These are phyloP conservation scores for Sonneratia alba DNA, from an alignment of 345 rosid genomes.

Conservation along the genomic window DNA sequence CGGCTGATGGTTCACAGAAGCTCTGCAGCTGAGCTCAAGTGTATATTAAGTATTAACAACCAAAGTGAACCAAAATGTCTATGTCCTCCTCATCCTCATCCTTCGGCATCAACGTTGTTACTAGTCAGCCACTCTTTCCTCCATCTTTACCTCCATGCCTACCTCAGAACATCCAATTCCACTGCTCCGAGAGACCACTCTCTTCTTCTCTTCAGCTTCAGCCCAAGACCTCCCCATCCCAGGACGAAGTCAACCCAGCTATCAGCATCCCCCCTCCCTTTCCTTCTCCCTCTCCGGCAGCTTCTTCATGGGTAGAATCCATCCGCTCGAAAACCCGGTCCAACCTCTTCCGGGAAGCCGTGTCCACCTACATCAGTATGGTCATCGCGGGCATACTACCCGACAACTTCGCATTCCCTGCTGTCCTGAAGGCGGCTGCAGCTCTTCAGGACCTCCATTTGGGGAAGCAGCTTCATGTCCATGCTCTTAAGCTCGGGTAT, in stretches of 20 bases:
- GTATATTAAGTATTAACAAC: too few relatives aligned
- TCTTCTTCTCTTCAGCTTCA: neutral
- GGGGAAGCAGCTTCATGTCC: constrained; percentile 74
- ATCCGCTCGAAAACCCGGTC: constrained; percentile 52
- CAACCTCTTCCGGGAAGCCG: constrained; percentile 49
- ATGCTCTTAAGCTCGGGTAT: constrained; percentile 60
- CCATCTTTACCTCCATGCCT: neutral
- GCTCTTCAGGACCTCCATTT: constrained; percentile 41
- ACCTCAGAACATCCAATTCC: neutral
- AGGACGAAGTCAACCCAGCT: neutral
- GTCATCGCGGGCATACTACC: constrained; percentile 37
- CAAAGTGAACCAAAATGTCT: neutral
- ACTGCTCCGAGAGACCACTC: neutral
- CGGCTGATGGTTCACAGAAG: too few relatives aligned
- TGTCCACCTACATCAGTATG: constrained; percentile 56
- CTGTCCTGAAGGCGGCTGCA: constrained; percentile 52
- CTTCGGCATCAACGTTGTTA: neutral
- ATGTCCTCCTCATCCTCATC: neutral
- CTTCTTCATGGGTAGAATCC: constrained; percentile 45
- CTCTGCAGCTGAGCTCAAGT: too few relatives aligned
- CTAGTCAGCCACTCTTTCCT: neutral
- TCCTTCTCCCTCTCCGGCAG: neutral
- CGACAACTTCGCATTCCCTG: constrained; percentile 70
- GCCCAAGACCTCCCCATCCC: neutral
- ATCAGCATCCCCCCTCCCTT: neutral